Percentiles rank a stretch among this genome's conserved stretches.
These are phyloP conservation scores for Metroxylon sagu DNA, from an alignment of 176 grass and related monocot genomes.

Conservation along the genomic window DNA sequence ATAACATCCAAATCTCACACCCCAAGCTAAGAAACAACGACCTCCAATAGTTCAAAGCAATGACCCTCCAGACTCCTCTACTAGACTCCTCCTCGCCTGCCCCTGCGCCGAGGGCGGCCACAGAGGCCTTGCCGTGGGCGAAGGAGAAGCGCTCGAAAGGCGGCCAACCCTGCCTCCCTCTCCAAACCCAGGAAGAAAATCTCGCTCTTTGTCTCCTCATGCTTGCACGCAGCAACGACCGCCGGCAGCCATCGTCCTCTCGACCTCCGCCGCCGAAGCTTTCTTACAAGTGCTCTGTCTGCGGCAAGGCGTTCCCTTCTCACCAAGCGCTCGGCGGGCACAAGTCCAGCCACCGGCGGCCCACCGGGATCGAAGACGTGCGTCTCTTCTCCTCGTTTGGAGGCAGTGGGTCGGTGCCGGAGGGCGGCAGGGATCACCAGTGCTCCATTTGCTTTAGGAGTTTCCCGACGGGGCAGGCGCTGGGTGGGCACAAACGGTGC, in stretches of 20 bases:
- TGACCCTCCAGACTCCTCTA: no score
- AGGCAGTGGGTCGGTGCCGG: neutral
- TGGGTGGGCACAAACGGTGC: conserved; percentile 82
- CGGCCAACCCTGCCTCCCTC: neutral
- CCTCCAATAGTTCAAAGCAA: no score
- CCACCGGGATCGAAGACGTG: neutral
- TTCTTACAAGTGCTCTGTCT: conserved; percentile 55
- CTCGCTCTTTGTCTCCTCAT: conserved; percentile 57
- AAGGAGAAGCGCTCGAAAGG: no score
- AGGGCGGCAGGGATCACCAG: conserved; percentile 24
- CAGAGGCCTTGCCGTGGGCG: no score
- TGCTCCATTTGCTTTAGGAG: conserved; percentile 51
- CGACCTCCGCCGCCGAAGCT: conserved; percentile 9
- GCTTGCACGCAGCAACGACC: conserved; percentile 17
- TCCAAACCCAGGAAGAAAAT: conserved; percentile 42
- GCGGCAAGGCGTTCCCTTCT: conserved; percentile 59
- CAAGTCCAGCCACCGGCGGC: conserved; percentile 73
- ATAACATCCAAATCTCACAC: no score
- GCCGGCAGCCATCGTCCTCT: neutral
- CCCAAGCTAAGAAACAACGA: no score
- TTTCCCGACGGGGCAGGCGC: conserved; percentile 65
- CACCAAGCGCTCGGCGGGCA: conserved; percentile 78
- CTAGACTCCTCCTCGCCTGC: no score
- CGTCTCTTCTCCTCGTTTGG: neutral
- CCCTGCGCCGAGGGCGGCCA: no score